Conservation (phyloP, 176 grass and related monocot genomes). For the Saccharum spontaneum region DNA sequence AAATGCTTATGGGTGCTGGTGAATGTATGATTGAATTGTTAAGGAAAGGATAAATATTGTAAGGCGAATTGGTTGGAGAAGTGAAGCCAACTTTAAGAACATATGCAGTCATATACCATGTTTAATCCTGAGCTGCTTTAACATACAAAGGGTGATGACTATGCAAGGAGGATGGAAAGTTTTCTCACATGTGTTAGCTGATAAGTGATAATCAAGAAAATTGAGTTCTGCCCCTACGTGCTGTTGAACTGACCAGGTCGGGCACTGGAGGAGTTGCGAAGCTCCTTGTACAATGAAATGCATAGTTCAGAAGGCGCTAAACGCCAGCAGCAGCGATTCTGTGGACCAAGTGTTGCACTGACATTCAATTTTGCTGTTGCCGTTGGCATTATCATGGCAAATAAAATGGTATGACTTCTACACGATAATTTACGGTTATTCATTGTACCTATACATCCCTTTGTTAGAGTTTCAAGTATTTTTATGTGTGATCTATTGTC, state of each 20-base stretch:
- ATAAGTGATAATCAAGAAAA: conserved; percentile 14
- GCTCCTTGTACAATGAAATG: conserved; percentile 84
- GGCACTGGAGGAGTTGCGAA: conserved; percentile 75
- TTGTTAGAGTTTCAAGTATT: background rate
- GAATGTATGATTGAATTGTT: background rate
- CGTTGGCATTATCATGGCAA: conserved; percentile 95
- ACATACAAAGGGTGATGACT: background rate
- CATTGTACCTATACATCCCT: background rate
- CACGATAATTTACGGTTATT: background rate
- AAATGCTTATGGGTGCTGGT: background rate
- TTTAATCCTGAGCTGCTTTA: background rate
- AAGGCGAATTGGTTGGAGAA: background rate
- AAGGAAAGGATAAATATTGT: background rate
- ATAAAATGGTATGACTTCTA: conserved; percentile 70
- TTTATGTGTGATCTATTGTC: background rate
- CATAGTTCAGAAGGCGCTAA: conserved; percentile 90
- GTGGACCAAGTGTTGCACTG: conserved; percentile 83
- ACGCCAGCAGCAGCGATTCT: conserved; percentile 76
- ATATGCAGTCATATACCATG: background rate
- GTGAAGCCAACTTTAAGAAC: background rate
- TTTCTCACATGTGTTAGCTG: background rate
- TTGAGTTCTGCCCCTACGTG: background rate
- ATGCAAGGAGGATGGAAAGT: background rate
- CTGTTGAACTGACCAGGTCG: conserved; percentile 50
- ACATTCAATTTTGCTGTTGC: conserved; percentile 96